Conservation (phyloP, 2,329 filamentous ascomycete genomes). For the Ilyonectria mors-panacis region DNA sequence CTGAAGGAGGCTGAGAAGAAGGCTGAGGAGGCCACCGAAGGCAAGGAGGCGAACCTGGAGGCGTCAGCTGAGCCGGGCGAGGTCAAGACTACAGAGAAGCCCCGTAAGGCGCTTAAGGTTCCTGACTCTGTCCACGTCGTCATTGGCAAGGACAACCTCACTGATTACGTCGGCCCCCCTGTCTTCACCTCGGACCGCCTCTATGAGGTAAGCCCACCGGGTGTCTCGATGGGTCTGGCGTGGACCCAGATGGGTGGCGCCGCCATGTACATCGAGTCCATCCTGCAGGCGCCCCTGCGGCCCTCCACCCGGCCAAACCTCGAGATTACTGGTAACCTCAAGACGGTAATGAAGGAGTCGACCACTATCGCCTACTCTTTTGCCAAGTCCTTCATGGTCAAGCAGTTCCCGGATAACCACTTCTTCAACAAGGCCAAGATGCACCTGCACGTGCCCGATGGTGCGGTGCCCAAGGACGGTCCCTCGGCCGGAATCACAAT, state of each 20-base stretch:
- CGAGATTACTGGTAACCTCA: slow-evolving; percentile 94
- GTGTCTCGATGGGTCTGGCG: slow-evolving; percentile 96
- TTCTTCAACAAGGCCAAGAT: slow-evolving; percentile 98
- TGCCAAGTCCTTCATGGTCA: slow-evolving; percentile 89
- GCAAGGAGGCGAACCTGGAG: slow-evolving; percentile 47
- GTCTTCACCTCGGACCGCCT: slow-evolving; percentile 96
- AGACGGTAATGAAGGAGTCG: slow-evolving; percentile 98
- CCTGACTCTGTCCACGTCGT: slow-evolving; percentile 89
- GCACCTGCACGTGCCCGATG: slow-evolving; percentile 96
- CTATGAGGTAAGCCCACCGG: slow-evolving; percentile 93
- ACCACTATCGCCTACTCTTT: slow-evolving; percentile 96
- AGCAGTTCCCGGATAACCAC: slow-evolving; percentile 87
- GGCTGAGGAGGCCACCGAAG: slow-evolving; percentile 67
- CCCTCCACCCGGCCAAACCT: slow-evolving; percentile 82
- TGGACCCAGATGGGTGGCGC: slow-evolving; percentile 99
- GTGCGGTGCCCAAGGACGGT: slow-evolving; percentile 95
- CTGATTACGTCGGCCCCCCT: slow-evolving; percentile 96
- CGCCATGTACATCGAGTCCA: slow-evolving; percentile 97
- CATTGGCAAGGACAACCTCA: slow-evolving; percentile 91
- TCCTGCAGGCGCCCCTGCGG: slow-evolving; percentile 86
- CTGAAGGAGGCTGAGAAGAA: slow-evolving; percentile 80
- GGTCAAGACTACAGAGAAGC: slow-evolving; percentile 70
- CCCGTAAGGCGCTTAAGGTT: slow-evolving; percentile 84
- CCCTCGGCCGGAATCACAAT: slow-evolving; percentile 97
- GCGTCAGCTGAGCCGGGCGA: slow-evolving; percentile 53